Base-by-base conservation (phyloP, 345 rosid genomes). In the Schrenkiella parvula region DNA sequence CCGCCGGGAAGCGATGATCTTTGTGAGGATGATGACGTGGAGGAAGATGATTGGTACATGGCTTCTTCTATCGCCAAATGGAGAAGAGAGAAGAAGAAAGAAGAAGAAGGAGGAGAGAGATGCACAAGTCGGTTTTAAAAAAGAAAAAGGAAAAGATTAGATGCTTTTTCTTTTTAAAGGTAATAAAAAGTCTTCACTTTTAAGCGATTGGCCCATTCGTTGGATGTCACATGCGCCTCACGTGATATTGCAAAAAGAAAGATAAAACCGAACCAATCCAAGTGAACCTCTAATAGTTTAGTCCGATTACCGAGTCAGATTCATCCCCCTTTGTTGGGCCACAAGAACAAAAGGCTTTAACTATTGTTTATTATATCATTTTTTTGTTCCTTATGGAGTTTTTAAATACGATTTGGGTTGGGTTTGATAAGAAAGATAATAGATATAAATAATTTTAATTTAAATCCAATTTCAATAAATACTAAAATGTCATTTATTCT, bases 21-120 rank as follows among this genome's bases (percentile, higher is more conserved):
- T 17, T 89, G 86, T 4, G 93, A 84, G 5, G 93, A 84, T 8
- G 86, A 77, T 64, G 90, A 81, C 6, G 88, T 70, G 15, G 92
- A 80, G 8, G 92, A 84, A 14, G 95, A 84, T 41, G 93, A 84
- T 17, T 83, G 86, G 70, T 84, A 82, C 88, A 88, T 88, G 76
- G 64, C 58, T 78, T 72, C 31, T 53, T 72, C 31, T 46, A 64
- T 61, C 66, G 66, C 37, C 74, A 77, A 46, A 73, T 52, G 64
- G 66, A 51, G 2, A 19, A 46, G 34, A 61, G 51, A n/a, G n/a
- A n/a, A n/a, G n/a, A 4, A 22, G 5, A 72, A 26, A 29, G 11
- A 34, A 22, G 47, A 67, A 12, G 56, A 23, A 5, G 4, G 19
- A 51, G 18, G 58, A 42, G 73, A 73, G 57, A 52, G 63, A 55